These are phyloP conservation scores for Ceratocystis destructans DNA, from an alignment of 2,329 filamentous ascomycete species.

Conservation along the genomic window DNA sequence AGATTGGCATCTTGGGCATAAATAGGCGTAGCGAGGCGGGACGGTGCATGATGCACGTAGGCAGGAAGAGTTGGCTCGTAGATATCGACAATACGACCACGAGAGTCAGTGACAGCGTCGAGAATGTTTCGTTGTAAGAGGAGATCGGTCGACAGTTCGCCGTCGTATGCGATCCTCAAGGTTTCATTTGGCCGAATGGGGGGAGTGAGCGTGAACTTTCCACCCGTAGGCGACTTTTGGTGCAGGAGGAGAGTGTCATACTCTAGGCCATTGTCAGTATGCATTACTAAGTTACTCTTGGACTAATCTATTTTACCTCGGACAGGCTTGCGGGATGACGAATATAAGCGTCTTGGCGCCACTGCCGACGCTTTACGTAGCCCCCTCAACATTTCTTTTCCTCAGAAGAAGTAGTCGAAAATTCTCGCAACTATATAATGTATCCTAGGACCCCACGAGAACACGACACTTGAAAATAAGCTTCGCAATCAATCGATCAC, in stretches of 20 bases:
- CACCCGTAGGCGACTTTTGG: constrained; percentile 25
- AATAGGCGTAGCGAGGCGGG: constrained; percentile 58
- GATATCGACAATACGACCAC: constrained; percentile 38
- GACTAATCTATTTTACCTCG: constrained; percentile 8
- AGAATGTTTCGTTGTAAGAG: constrained; percentile 51
- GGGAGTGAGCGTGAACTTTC: constrained; percentile 30
- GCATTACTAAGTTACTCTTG: not conserved
- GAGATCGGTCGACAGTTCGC: constrained; percentile 35
- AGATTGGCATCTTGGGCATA: constrained; percentile 63
- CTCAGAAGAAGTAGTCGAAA: not conserved
- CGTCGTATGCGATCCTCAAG: constrained; percentile 33
- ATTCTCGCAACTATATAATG: not conserved
- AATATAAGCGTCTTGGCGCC: constrained; percentile 10
- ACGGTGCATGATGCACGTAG: constrained; percentile 50
- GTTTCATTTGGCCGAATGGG: constrained; percentile 26
- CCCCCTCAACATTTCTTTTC: not conserved
- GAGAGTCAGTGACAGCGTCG: constrained; percentile 43
- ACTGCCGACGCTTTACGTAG: not conserved
- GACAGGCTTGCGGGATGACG: constrained; percentile 11
- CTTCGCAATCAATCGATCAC: too few relatives aligned
- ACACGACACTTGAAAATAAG: too few relatives aligned
- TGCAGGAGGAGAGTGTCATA: constrained; percentile 32
- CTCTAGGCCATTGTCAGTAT: constrained; percentile 23
- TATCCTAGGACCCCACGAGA: too few relatives aligned
- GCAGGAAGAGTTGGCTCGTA: constrained; percentile 56